phyloP scores from a whole-genome alignment of 2,329 filamentous ascomycete genomes.

The Fusarium nematophilum region DNA sequence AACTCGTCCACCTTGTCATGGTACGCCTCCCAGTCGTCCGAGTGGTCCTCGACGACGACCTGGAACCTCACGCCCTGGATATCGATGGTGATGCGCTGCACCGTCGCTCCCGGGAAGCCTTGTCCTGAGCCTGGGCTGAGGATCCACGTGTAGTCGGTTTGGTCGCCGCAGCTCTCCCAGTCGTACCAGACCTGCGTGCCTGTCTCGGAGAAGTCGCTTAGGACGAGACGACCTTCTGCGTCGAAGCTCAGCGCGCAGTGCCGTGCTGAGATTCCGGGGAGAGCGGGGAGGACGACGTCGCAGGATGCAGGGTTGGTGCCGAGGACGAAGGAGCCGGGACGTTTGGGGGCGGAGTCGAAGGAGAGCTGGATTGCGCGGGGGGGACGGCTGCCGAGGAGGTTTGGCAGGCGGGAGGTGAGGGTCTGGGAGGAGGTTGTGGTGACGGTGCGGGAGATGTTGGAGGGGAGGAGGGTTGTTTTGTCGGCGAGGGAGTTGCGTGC shows the following conservation, averaged over 20 bases:
- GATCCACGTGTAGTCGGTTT: conserved; percentile 51
- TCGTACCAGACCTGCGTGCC: conserved; percentile 58
- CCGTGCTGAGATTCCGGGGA: conserved; percentile 49
- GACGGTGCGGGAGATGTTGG: conserved; percentile 47
- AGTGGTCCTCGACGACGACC: conserved; percentile 52
- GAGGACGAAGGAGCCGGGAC: conserved; percentile 52
- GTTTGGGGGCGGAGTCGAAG: conserved; percentile 50
- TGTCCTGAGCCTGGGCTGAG: conserved; percentile 47
- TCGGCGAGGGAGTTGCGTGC: conserved; percentile 49
- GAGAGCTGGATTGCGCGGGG: conserved; percentile 49
- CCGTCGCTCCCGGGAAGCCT: conserved; percentile 48
- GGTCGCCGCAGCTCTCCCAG: conserved; percentile 53
- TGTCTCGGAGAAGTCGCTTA: conserved; percentile 51
- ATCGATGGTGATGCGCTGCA: conserved; percentile 52
- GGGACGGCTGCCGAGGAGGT: conserved; percentile 41
- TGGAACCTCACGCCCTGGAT: conserved; percentile 55
- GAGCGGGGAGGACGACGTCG: conserved; percentile 52
- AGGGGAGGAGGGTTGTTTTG: conserved; percentile 46
- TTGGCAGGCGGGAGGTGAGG: conserved; percentile 46
- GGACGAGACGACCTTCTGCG: conserved; percentile 50
- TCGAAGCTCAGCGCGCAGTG: conserved; percentile 56
- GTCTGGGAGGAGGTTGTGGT: conserved; percentile 38
- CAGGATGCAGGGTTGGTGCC: conserved; percentile 51
- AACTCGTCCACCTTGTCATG: conserved; percentile 50
- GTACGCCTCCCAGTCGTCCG: conserved; percentile 48